A percentile compares a stretch with the other conserved stretches of the same genome.
Conservation (phyloP, 1,139 yeast genomes). For the Hanseniaspora uvarum region DNA sequence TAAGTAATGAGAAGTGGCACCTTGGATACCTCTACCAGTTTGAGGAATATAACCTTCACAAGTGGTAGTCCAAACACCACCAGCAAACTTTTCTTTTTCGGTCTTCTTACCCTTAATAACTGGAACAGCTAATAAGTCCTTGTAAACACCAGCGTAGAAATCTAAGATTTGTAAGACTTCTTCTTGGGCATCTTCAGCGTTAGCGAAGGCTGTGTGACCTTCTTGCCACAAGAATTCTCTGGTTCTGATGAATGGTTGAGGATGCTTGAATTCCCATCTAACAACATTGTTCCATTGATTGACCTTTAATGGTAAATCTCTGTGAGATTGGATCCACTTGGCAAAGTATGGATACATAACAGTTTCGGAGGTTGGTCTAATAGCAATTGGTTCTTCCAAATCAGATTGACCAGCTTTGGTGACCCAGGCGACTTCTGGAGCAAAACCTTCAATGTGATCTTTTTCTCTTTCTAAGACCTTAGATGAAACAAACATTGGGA, state of each 20-base stretch:
- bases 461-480: slow-evolving; percentile 92
- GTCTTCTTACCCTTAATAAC: slow-evolving; percentile 92
- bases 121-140: slow-evolving; percentile 92
- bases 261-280: slow-evolving; percentile 99
- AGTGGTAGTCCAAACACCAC: slow-evolving; percentile 91
- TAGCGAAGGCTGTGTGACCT: slow-evolving; percentile 96
- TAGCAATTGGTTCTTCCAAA: slow-evolving; percentile 95
- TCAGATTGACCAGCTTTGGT: slow-evolving; percentile 91
- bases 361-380: slow-evolving; percentile 98
- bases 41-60: slow-evolving; percentile 95
- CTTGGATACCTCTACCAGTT: slow-evolving; percentile 99
- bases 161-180: slow-evolving; percentile 85
- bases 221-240: slow-evolving; percentile 99
- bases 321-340: slow-evolving; percentile 96
- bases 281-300: slow-evolving; percentile 99
- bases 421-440: slow-evolving; percentile 99
- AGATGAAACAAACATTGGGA: slow-evolving; percentile 96
- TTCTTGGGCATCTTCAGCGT: slow-evolving; percentile 62
- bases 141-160: slow-evolving; percentile 73
- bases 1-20: slow-evolving; percentile 94
- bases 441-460: slow-evolving; percentile 98
- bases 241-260: slow-evolving; percentile 97
- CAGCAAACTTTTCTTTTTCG: slow-evolving; percentile 96
- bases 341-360: slow-evolving; percentile 99
- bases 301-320: slow-evolving; percentile 90